phyloP scores from a whole-genome alignment of 2,329 filamentous ascomycete species.

The Raffaelea deltoideospora region DNA sequence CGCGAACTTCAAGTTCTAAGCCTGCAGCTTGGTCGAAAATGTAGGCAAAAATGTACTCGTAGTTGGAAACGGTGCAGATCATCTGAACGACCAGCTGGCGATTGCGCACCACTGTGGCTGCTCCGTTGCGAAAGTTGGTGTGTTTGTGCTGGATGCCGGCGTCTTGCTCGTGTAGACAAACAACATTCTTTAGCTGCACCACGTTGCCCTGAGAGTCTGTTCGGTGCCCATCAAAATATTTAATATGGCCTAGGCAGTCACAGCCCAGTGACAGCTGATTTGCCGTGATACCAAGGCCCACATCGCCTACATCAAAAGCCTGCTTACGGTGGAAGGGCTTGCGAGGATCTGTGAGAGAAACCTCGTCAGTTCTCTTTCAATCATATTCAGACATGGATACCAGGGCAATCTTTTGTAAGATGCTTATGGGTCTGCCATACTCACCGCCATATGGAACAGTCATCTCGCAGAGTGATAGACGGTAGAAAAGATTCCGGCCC shows the following conservation, averaged over 20 bases:
- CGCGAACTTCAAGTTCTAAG: conserved; percentile 45
- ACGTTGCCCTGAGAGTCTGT: conserved; percentile 34
- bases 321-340: conserved; percentile 54
- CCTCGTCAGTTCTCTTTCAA: too few species aligned
- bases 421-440: too few species aligned
- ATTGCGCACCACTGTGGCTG: conserved; percentile 43
- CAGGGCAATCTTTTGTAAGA: too few species aligned
- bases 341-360: too few species aligned
- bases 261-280: conserved; percentile 57
- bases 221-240: conserved; percentile 44
- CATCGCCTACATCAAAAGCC: conserved; percentile 60
- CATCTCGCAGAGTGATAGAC: conserved; percentile 55
- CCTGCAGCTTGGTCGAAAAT: conserved; percentile 47
- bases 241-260: conserved; percentile 53
- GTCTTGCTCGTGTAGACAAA: conserved; percentile 59
- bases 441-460: conserved; percentile 48
- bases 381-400: too few species aligned
- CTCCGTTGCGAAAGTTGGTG: conserved; percentile 49
- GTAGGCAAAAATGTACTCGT: conserved; percentile 44
- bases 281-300: conserved; percentile 48
- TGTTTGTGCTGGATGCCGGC: conserved; percentile 60
- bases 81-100: conserved; percentile 52
- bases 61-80: conserved; percentile 55
- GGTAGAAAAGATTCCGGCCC: conserved; percentile 48
- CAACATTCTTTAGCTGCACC: conserved; percentile 33